Evolutionary conservation across 2,329 filamentous ascomycete species (phyloP), one percentile per base, ranked within the genome.

Genomic region (Fusarium pseudonygamai): DNA sequence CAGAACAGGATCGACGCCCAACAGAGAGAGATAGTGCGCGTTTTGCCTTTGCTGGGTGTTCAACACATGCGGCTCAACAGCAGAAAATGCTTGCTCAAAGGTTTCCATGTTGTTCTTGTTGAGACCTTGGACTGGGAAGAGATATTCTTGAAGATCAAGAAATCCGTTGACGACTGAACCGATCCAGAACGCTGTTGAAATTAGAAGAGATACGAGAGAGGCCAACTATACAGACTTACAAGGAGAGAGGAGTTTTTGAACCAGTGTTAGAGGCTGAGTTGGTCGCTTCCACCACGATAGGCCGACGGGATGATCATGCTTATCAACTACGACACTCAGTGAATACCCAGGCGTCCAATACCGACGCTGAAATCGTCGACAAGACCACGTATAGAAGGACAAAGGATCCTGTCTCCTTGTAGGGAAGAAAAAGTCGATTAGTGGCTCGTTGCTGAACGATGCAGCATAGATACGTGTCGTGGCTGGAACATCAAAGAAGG

Each of bases 341-440:
- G 52, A 67, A 24, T 66, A 60, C 6, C 64, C 61, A 6, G 42
- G 50, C 6, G 43, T 67, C 61, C 64, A 67, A 6, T 66, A 67
- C 3, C 64, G 61, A 18, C 45, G 36, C n/a, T 60, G 64, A 34
- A 52, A 52, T 37, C 61, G 58, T 13, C 64, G 45, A 20, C 45
- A 50, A 24, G 50, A 40, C 62, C 61, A 67, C 0, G 32, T 52
- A 15, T 52, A 60, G 14, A 66, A 67, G 1, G 64, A 60, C 3
- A 26, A n/a, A 3, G 64, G 52, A 7, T 67, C 52, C 1, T 46
- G 32, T 16, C 37, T 50, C 32, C 50, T 28, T 0, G 43, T 20
- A 2, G 64, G 64, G 4, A 66, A 67, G 10, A 67, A 43, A 5
- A 66, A 67, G 37, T 67, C 64, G 3, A 67, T 49, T 5, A 67